phyloP scores from a whole-genome alignment of 345 rosid species.

The Linum trigynum region DNA sequence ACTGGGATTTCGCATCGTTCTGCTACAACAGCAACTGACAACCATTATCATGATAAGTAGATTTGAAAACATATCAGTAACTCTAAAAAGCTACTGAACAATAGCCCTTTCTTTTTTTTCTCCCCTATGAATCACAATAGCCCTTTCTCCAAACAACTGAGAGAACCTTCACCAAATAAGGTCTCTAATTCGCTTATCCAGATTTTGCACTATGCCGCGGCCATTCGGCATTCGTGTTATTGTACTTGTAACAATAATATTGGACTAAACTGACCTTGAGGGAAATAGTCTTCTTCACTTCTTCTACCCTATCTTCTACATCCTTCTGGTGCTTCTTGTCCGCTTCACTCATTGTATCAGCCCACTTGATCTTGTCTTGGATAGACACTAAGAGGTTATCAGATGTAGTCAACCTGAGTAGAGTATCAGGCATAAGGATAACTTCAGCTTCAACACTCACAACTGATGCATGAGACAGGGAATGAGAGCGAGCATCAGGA shows the following conservation, averaged over 20 bases:
- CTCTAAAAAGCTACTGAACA: background rate
- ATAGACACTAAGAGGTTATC: conserved; percentile 72
- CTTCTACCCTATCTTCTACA: conserved; percentile 68
- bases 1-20: background rate
- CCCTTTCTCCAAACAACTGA: background rate
- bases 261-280: conserved; percentile 78
- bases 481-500: background rate
- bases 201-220: background rate
- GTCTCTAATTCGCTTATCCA: background rate
- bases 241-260: conserved; percentile 16
- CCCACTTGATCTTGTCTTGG: conserved; percentile 99
- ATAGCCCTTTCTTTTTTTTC: too few relatives aligned
- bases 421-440: conserved; percentile 2
- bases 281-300: conserved; percentile 69
- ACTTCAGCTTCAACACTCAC: background rate
- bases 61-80: too few relatives aligned
- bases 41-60: background rate
- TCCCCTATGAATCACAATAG: background rate
- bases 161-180: background rate
- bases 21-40: background rate
- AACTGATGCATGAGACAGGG: background rate
- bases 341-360: conserved; percentile 81
- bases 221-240: background rate
- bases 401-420: conserved; percentile 68
- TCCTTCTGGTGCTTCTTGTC: conserved; percentile 82